Percentiles rank a stretch among this genome's conserved stretches.
phyloP scores from a whole-genome alignment of 805 yeast species.

The Spencermartinsiella europaea region DNA sequence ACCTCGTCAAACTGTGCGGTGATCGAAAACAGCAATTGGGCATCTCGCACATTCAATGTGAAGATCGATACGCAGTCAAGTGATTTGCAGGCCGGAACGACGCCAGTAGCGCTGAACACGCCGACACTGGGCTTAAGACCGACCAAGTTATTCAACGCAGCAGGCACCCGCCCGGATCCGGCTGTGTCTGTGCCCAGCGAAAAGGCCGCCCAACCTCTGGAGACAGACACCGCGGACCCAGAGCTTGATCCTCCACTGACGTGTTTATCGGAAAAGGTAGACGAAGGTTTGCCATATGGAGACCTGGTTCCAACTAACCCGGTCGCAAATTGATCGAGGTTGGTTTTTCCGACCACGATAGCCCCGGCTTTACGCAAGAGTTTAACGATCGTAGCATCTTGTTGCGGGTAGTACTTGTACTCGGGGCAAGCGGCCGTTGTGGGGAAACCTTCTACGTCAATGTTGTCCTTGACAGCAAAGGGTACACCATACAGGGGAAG shows the following conservation, averaged over 20 bases:
- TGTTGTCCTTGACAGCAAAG: conserved; percentile 89
- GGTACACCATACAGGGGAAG: conserved; percentile 88
- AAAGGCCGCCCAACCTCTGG: conserved; percentile 82
- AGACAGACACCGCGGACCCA: conserved; percentile 91
- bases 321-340: conserved; percentile 95
- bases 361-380: conserved; percentile 87
- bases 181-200: conserved; percentile 97
- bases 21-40: conserved; percentile 67
- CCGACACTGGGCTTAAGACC: conserved; percentile 95
- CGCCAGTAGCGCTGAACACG: conserved; percentile 78
- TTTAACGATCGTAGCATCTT: conserved; percentile 71
- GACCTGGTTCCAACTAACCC: conserved; percentile 94
- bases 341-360: conserved; percentile 87
- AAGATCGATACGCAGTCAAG: conserved; percentile 90
- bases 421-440: conserved; percentile 98
- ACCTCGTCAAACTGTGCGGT: conserved; percentile 67
- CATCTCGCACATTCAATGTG: conserved; percentile 71
- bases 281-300: conserved; percentile 87
- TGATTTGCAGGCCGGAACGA: conserved; percentile 96
- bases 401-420: conserved; percentile 59
- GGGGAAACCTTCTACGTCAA: conserved; percentile 72
- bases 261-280: conserved; percentile 67
- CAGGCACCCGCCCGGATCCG: conserved; percentile 97
- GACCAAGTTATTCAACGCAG: conserved; percentile 83
- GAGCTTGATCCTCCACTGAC: conserved; percentile 96